These are phyloP conservation scores for Cerrena zonata DNA, from an alignment of 1,284 basidiomycete genomes.

Conservation along the genomic window DNA sequence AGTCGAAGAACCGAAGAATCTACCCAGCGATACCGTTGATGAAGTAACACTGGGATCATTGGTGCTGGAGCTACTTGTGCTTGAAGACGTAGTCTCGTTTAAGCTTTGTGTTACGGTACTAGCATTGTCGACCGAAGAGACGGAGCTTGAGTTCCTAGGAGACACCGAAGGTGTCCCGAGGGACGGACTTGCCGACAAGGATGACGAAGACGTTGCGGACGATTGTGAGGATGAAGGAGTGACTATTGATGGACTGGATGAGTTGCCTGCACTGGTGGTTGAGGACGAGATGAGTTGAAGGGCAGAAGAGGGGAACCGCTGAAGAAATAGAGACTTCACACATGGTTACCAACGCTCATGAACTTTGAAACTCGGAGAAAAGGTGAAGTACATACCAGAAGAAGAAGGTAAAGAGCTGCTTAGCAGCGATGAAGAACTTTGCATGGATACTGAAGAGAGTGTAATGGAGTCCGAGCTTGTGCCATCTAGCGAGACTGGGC, in stretches of 20 bases:
- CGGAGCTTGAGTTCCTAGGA: background rate
- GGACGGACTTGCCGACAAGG: background rate
- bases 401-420: background rate
- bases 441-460: background rate
- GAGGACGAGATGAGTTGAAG: background rate
- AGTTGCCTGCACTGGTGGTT: background rate
- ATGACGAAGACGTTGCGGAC: background rate
- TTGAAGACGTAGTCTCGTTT: background rate
- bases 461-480: background rate
- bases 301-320: background rate
- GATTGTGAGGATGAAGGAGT: background rate
- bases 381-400: background rate
- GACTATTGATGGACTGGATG: background rate
- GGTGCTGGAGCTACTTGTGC: background rate
- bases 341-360: background rate
- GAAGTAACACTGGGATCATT: no score
- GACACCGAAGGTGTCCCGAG: background rate
- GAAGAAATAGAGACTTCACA: background rate
- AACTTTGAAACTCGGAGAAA: no score
- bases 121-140: background rate
- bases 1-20: no score
- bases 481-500: background rate
- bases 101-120: background rate
- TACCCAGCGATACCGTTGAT: no score
- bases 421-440: background rate